Evolutionary conservation across 2,329 filamentous ascomycete species (phyloP).

Genomic region (Fusarium stilboides): DNA sequence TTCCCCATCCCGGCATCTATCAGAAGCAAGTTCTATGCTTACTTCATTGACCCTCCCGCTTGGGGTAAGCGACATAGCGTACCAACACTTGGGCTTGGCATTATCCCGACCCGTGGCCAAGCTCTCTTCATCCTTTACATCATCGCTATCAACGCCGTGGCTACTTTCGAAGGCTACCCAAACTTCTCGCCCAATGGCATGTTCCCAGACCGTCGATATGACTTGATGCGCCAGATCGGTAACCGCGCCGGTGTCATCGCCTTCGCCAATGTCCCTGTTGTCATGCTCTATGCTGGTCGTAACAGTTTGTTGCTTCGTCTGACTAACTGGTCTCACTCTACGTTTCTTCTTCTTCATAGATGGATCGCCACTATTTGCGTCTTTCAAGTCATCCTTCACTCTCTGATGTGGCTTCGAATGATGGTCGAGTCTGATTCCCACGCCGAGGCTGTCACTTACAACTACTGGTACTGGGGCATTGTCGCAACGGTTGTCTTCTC

Average conservation of each 20-base stretch:
- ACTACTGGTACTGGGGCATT: slow-evolving; percentile 63
- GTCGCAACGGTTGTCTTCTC: slow-evolving; percentile 56
- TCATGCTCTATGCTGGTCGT: slow-evolving; percentile 61
- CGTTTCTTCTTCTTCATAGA: slow-evolving; percentile 64
- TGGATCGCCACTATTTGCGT: slow-evolving; percentile 64
- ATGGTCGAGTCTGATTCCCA: slow-evolving; percentile 52
- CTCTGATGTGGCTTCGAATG: slow-evolving; percentile 57
- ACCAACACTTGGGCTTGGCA: slow-evolving; percentile 45
- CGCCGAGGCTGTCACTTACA: slow-evolving; percentile 44
- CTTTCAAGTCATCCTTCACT: slow-evolving; percentile 64
- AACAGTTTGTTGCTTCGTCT: slow-evolving; percentile 65
- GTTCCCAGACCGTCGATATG: slow-evolving; percentile 39
- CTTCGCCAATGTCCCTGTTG: slow-evolving; percentile 59
- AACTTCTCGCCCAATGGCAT: slow-evolving; percentile 50
- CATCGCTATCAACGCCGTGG: slow-evolving; percentile 56
- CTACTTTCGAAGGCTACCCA: slow-evolving; percentile 52
- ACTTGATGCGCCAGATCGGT: slow-evolving; percentile 55
- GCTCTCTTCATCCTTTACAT: slow-evolving; percentile 60
- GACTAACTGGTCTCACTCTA: slow-evolving; percentile 65
- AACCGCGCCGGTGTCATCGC: slow-evolving; percentile 60
- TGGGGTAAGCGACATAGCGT: slow-evolving; percentile 47
- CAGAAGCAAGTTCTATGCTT: slow-evolving; percentile 45
- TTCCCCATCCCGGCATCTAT: slow-evolving; percentile 33
- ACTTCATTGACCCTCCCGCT: slow-evolving; percentile 50
- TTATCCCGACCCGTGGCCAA: slow-evolving; percentile 60